A percentile compares a stretch with the other conserved stretches of the same genome.
These are phyloP conservation scores for Fistulinella prunicolor DNA, from an alignment of 768 basidiomycete genomes.

Conservation along the genomic window DNA sequence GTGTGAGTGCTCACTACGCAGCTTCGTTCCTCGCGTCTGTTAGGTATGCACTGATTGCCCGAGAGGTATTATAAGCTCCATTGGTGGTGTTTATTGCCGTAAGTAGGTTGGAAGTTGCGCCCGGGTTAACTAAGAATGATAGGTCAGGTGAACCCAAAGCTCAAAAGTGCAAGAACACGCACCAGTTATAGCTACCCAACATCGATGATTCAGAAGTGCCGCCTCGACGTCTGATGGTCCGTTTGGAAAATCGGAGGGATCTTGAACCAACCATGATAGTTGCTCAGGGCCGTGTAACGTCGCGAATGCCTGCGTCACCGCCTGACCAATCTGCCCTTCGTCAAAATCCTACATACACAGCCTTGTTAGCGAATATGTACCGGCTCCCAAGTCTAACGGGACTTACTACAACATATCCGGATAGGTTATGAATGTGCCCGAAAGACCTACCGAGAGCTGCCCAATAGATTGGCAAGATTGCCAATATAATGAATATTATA, in stretches of 20 bases:
- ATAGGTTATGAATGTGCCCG: conserved; percentile 36
- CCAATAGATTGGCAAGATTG: conserved; percentile 58
- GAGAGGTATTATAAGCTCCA: conserved; percentile 44
- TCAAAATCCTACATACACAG: conserved; percentile 52
- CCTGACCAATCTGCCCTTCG: conserved; percentile 48
- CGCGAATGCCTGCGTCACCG: conserved; percentile 40
- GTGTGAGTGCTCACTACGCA: conserved; percentile 45
- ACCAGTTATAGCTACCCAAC: conserved; percentile 58
- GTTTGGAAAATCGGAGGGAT: conserved; percentile 43
- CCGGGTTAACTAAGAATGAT: conserved; percentile 38
- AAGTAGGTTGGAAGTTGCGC: conserved; percentile 37
- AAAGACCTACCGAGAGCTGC: conserved; percentile 50
- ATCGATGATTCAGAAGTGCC: conserved; percentile 47
- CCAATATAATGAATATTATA: conserved; percentile 44
- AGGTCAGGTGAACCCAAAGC: not conserved
- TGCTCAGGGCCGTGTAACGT: conserved; percentile 28
- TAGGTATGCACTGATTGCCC: conserved; percentile 47
- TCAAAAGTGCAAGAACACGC: conserved; percentile 18
- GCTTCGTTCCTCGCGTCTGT: conserved; percentile 56
- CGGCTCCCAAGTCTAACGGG: not conserved
- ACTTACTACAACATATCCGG: conserved; percentile 59
- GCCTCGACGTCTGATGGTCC: conserved; percentile 42
- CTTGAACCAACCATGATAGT: conserved; percentile 45
- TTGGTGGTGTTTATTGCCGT: conserved; percentile 40
- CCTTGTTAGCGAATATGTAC: not conserved